These are phyloP conservation scores for Trichosporon asahii DNA, from an alignment of 1,284 basidiomycete species.

Conservation along the genomic window DNA sequence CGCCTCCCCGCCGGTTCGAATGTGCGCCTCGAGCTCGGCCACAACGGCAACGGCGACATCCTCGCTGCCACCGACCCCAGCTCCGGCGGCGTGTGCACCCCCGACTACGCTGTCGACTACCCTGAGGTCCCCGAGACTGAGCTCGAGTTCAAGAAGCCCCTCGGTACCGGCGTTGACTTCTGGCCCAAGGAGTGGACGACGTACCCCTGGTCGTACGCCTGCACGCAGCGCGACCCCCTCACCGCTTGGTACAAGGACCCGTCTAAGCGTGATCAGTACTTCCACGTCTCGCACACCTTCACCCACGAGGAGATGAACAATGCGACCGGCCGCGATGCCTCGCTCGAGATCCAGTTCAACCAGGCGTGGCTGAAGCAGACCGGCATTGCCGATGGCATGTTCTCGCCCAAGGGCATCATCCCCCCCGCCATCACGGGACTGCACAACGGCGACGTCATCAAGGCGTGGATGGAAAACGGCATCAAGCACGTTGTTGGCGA, in stretches of 20 bases:
- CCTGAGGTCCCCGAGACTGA: neutral
- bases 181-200: slow-evolving; percentile 13
- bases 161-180: slow-evolving; percentile 11
- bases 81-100: neutral
- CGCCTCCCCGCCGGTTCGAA: slow-evolving; percentile 15
- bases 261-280: slow-evolving; percentile 12
- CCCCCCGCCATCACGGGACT: slow-evolving; percentile 20
- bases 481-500: slow-evolving; percentile 18
- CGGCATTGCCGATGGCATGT: slow-evolving; percentile 10
- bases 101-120: slow-evolving; percentile 11
- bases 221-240: slow-evolving; percentile 10
- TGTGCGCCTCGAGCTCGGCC: slow-evolving; percentile 16
- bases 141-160: slow-evolving; percentile 16
- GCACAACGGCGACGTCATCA: slow-evolving; percentile 18
- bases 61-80: neutral
- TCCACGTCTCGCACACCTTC: slow-evolving; percentile 18
- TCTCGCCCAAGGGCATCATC: slow-evolving; percentile 13
- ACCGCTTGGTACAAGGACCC: slow-evolving; percentile 6
- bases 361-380: slow-evolving; percentile 15
- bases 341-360: slow-evolving; percentile 19
- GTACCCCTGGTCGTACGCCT: slow-evolving; percentile 7
- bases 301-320: slow-evolving; percentile 18
- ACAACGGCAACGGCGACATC: slow-evolving; percentile 20
- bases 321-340: slow-evolving; percentile 13
- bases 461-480: slow-evolving; percentile 16